Evolutionary conservation across 2,329 filamentous ascomycete species (phyloP).

Genomic region (Ophiognomonia clavigignenti-juglandacearum): DNA sequence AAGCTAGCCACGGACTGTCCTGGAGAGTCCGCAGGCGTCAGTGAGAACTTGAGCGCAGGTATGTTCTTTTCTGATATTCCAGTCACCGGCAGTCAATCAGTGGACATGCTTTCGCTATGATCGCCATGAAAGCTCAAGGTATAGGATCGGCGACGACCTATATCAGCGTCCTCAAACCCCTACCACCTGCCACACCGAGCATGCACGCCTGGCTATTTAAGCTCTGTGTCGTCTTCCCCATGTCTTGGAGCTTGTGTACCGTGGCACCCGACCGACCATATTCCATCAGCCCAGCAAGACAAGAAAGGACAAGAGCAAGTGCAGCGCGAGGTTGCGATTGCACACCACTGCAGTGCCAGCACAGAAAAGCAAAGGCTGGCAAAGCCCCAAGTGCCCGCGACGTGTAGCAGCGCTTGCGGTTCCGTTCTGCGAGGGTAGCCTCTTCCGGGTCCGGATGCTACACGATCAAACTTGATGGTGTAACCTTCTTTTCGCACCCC

Average conservation of each 20-base stretch:
- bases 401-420: not conserved
- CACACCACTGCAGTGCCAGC: too few species aligned
- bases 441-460: slow-evolving; percentile 1
- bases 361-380: too few species aligned
- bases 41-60: not conserved
- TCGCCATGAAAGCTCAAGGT: too few species aligned
- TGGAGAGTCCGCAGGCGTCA: not conserved
- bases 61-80: not conserved
- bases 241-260: not conserved
- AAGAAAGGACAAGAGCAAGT: not conserved
- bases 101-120: not conserved
- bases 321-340: too few species aligned
- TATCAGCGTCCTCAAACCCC: not conserved
- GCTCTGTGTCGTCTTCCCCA: not conserved
- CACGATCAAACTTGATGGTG: not conserved
- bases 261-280: not conserved
- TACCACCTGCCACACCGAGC: not conserved
- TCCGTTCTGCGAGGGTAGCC: not conserved
- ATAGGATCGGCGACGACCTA: too few species aligned
- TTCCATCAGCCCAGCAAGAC: not conserved
- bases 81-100: not conserved
- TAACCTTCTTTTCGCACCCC: not conserved
- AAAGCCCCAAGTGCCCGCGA: too few species aligned
- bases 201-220: not conserved
- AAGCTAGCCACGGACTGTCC: not conserved